A percentile compares a stretch with the other conserved stretches of the same genome.
Evolutionary conservation across 352 stramenopile species (phyloP).

Genomic region (Pythium phragmitis): DNA sequence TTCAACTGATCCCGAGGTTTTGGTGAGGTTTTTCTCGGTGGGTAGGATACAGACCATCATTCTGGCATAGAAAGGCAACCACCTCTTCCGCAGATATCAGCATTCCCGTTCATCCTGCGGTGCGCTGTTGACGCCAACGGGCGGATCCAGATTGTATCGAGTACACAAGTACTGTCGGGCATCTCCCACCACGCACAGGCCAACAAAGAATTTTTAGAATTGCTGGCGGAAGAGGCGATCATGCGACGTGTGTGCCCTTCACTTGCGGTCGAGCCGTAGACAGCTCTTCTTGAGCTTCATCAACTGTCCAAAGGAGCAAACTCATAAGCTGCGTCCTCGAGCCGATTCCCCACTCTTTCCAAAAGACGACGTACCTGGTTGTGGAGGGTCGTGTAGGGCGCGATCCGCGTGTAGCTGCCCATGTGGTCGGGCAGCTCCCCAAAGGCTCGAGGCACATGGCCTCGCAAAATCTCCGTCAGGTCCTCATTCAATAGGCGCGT

Average conservation of each 20-base stretch:
- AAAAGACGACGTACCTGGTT: constrained; percentile 41
- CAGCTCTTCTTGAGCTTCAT: constrained; percentile 67
- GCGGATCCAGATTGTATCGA: background rate
- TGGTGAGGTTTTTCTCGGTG: constrained; percentile 2
- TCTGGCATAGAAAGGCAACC: constrained; percentile 2
- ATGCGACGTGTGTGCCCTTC: background rate
- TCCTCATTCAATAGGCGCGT: constrained; percentile 63
- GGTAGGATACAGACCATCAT: background rate
- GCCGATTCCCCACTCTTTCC: too few relatives aligned
- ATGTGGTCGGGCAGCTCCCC: constrained; percentile 62
- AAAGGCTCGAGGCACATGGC: constrained; percentile 49
- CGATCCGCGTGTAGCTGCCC: constrained; percentile 64
- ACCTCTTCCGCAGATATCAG: background rate
- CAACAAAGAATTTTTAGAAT: too few relatives aligned
- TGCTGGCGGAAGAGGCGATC: background rate
- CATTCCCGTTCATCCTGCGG: background rate
- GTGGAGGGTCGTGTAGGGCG: constrained; percentile 65
- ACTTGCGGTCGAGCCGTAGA: constrained; percentile 32
- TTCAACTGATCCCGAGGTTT: constrained; percentile 7
- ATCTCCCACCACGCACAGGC: too few relatives aligned
- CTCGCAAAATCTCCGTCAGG: constrained; percentile 62
- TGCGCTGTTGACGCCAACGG: background rate
- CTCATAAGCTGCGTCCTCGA: background rate
- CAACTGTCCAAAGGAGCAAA: constrained; percentile 25
- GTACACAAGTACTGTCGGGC: too few relatives aligned